Conservation (phyloP, 257 asterid species). For the Ophiorrhiza pumila region DNA sequence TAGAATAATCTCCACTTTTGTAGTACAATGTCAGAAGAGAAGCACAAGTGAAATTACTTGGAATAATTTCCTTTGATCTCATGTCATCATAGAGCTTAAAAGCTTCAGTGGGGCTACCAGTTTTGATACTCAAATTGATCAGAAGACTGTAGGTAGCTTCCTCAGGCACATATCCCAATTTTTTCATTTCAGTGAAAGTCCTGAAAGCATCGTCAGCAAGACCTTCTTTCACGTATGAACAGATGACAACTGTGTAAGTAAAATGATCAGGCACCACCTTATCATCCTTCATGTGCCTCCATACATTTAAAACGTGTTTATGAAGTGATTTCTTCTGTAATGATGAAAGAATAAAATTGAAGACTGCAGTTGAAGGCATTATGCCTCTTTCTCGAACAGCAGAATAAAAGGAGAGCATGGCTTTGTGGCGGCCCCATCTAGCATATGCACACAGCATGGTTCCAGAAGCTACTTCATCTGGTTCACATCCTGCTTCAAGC, state of each 20-base stretch:
- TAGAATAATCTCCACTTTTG: constrained; percentile 68
- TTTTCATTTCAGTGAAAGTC: constrained; percentile 67
- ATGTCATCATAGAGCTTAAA: constrained; percentile 73
- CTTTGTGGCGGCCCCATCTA: constrained; percentile 84
- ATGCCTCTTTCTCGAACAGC: constrained; percentile 79
- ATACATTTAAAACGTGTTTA: constrained; percentile 46
- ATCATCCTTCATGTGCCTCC: constrained; percentile 64
- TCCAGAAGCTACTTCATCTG: constrained; percentile 97
- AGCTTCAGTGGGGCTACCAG: constrained; percentile 50
- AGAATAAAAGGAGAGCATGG: constrained; percentile 86
- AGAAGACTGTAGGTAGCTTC: constrained; percentile 93
- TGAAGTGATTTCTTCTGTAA: constrained; percentile 81
- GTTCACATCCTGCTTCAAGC: constrained; percentile 94
- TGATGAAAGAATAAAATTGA: constrained; percentile 90
- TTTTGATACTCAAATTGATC: constrained; percentile 53
- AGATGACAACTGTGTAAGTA: constrained; percentile 71
- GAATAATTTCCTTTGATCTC: constrained; percentile 66
- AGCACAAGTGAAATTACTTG: constrained; percentile 91
- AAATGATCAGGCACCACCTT: constrained; percentile 69
- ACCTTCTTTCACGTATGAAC: constrained; percentile 72
- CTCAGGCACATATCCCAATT: constrained; percentile 71
- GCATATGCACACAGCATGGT: constrained; percentile 94
- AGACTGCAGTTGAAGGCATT: constrained; percentile 56
- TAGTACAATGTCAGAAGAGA: constrained; percentile 78
- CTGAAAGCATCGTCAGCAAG: constrained; percentile 57